phyloP scores from a whole-genome alignment of 768 basidiomycete species.

The Auricularia auricula-judae region DNA sequence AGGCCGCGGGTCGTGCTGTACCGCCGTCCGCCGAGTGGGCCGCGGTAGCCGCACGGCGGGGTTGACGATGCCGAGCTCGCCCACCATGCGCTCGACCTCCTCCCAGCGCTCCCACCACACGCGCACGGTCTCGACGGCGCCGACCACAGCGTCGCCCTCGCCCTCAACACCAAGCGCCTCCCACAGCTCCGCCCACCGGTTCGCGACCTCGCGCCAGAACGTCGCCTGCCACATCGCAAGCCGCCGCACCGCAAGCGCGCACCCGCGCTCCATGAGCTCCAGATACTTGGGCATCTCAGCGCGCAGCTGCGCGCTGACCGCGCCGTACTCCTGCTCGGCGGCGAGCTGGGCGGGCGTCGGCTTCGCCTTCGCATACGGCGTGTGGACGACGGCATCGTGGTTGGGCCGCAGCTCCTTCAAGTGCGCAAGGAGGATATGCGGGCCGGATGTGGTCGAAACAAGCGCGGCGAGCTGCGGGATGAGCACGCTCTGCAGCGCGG shows the following conservation, averaged over 20 bases:
- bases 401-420: slow-evolving; percentile 2
- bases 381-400: slow-evolving; percentile 1
- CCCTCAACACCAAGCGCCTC: slow-evolving; percentile 66
- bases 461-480: slow-evolving; percentile 48
- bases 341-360: slow-evolving; percentile 58
- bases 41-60: background rate
- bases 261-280: slow-evolving; percentile 45
- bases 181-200: slow-evolving; percentile 75
- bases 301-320: slow-evolving; percentile 59
- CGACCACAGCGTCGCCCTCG: slow-evolving; percentile 44
- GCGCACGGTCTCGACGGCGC: slow-evolving; percentile 45
- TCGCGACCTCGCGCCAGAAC: slow-evolving; percentile 50
- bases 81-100: slow-evolving; percentile 46
- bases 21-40: background rate
- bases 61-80: slow-evolving; percentile 20
- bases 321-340: slow-evolving; percentile 67
- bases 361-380: slow-evolving; percentile 37
- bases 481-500: slow-evolving; percentile 39
- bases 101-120: slow-evolving; percentile 64
- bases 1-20: background rate
- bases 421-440: slow-evolving; percentile 19
- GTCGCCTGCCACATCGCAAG: slow-evolving; percentile 45
- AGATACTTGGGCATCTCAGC: slow-evolving; percentile 62
- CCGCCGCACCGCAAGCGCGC: slow-evolving; percentile 38
- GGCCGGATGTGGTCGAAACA: slow-evolving; percentile 47